Evolutionary conservation across 148 eudicot genomes (phyloP).

Genomic region (Camellia granthamiana): DNA sequence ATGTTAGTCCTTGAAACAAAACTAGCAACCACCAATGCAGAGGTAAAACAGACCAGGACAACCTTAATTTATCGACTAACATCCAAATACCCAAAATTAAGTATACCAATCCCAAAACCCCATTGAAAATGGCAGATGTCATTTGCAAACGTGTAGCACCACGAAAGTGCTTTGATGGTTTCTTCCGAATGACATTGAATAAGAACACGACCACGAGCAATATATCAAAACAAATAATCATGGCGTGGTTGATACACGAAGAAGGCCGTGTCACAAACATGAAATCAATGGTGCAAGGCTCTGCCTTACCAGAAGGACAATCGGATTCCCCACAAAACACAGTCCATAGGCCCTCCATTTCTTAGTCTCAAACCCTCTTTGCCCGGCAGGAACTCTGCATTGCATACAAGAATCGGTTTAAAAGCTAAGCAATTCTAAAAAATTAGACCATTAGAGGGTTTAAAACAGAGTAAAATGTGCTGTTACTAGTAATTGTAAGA

Average conservation of each 20-base stretch:
- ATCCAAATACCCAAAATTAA: constrained; percentile 49
- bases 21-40: constrained; percentile 54
- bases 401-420: neutral
- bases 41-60: constrained; percentile 35
- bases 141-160: constrained; percentile 39
- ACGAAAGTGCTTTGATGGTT: constrained; percentile 29
- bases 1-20: constrained; percentile 53
- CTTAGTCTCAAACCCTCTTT: neutral
- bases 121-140: constrained; percentile 48
- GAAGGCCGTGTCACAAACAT: constrained; percentile 40
- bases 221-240: constrained; percentile 42
- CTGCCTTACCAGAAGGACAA: constrained; percentile 20
- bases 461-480: too few relatives aligned
- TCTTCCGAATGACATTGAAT: constrained; percentile 34
- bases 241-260: constrained; percentile 61
- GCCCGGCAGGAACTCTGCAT: constrained; percentile 1
- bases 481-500: too few relatives aligned
- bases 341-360: constrained; percentile 35
- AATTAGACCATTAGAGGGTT: neutral
- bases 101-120: constrained; percentile 55
- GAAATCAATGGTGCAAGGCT: constrained; percentile 38
- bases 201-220: constrained; percentile 45
- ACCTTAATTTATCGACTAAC: constrained; percentile 34
- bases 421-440: neutral
- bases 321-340: constrained; percentile 31